These are phyloP conservation scores for Isabelozyma rhagii DNA, from an alignment of 805 yeast species.

Conservation along the genomic window DNA sequence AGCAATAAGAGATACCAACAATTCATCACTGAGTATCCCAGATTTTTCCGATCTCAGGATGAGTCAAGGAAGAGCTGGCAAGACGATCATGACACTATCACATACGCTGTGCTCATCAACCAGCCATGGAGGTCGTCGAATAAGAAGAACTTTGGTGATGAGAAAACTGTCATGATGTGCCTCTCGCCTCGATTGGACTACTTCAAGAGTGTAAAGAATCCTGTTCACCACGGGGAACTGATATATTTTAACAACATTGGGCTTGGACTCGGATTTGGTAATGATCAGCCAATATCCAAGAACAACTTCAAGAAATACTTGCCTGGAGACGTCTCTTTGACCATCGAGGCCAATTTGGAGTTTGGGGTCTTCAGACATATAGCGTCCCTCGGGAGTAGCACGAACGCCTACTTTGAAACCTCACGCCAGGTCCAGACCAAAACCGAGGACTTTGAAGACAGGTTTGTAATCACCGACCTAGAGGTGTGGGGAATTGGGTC, in stretches of 20 bases:
- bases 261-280: slow-evolving; percentile 83
- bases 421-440: slow-evolving; percentile 15
- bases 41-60: slow-evolving; percentile 27
- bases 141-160: slow-evolving; percentile 69
- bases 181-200: slow-evolving; percentile 63
- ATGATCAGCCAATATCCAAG: slow-evolving; percentile 57
- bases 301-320: slow-evolving; percentile 42
- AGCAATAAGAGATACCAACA: slow-evolving; percentile 46
- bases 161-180: slow-evolving; percentile 55
- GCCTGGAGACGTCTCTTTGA: slow-evolving; percentile 78
- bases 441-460: slow-evolving; percentile 53
- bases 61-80: slow-evolving; percentile 28
- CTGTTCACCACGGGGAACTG: slow-evolving; percentile 30
- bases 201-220: slow-evolving; percentile 30
- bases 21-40: slow-evolving; percentile 49
- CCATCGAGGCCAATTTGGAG: slow-evolving; percentile 75
- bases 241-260: slow-evolving; percentile 71
- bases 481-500: slow-evolving; percentile 95
- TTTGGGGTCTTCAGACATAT: slow-evolving; percentile 75
- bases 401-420: slow-evolving; percentile 20
- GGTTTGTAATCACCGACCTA: slow-evolving; percentile 67
- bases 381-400: slow-evolving; percentile 28
- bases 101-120: slow-evolving; percentile 62
- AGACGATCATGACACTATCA: slow-evolving; percentile 39
- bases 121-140: slow-evolving; percentile 79